phyloP scores from a whole-genome alignment of 306 rosid species.

The Rosa persica region DNA sequence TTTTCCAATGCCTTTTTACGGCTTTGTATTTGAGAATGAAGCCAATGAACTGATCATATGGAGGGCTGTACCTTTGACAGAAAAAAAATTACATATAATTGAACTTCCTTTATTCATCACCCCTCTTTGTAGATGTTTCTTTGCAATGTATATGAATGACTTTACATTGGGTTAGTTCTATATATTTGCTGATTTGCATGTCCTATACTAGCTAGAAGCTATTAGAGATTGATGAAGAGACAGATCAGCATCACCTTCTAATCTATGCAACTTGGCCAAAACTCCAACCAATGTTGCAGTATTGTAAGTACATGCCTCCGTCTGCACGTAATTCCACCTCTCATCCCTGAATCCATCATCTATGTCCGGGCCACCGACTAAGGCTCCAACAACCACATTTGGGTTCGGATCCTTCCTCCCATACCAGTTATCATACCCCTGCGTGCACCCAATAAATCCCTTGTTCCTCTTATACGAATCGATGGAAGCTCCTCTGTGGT shows the following conservation, averaged over 20 bases:
- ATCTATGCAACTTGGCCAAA: slow-evolving; percentile 52
- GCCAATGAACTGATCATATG: background rate
- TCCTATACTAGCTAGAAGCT: slow-evolving; percentile 5
- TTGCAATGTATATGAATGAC: background rate
- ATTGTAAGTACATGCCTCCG: slow-evolving; percentile 87
- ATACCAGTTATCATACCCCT: slow-evolving; percentile 73
- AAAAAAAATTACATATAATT: background rate
- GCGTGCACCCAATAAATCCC: slow-evolving; percentile 79
- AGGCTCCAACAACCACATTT: slow-evolving; percentile 57
- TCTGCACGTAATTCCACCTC: slow-evolving; percentile 58
- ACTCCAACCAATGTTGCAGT: slow-evolving; percentile 71
- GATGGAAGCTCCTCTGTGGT: slow-evolving; percentile 87
- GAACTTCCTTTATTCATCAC: background rate
- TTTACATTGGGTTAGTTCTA: background rate
- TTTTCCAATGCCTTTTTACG: no score
- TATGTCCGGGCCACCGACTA: slow-evolving; percentile 77
- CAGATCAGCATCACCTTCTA: background rate
- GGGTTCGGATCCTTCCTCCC: slow-evolving; percentile 54
- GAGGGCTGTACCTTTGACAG: background rate
- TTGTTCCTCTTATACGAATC: slow-evolving; percentile 42
- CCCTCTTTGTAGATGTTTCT: background rate
- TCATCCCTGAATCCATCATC: slow-evolving; percentile 58
- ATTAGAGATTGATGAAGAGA: background rate
- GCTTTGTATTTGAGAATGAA: background rate
- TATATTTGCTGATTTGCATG: background rate